Percentiles rank a stretch among this genome's conserved stretches.
Conservation (phyloP, 208 protist genomes). For the Angomonas ambiguus region DNA sequence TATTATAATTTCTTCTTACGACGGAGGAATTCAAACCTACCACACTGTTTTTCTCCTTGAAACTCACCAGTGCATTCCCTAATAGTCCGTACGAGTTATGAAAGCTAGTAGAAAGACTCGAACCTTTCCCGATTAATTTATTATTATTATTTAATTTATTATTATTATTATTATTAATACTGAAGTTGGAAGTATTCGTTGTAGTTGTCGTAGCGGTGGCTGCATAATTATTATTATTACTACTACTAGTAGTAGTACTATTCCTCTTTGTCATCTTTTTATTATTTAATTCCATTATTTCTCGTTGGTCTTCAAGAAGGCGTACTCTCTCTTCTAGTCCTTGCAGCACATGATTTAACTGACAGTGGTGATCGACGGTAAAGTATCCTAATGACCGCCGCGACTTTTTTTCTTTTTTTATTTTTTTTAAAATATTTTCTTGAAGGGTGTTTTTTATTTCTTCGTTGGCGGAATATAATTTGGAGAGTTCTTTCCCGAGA, state of each 20-base stretch:
- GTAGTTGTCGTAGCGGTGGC: no score
- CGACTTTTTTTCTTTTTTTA: slow-evolving; percentile 2
- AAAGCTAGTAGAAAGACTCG: background rate
- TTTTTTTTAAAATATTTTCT: background rate
- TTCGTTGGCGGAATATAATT: background rate
- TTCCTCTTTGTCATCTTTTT: no score
- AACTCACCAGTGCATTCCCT: background rate
- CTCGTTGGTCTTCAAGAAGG: background rate
- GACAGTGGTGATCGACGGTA: background rate
- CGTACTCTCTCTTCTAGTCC: background rate
- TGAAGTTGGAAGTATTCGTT: no score
- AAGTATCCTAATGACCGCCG: background rate
- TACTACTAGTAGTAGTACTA: no score
- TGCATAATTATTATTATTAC: no score
- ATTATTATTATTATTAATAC: slow-evolving; percentile 1
- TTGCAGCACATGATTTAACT: background rate
- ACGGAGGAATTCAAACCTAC: background rate
- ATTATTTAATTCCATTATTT: background rate
- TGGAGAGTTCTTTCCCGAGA: slow-evolving; percentile 8
- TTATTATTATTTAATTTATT: background rate
- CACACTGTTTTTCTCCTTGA: background rate
- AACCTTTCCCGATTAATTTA: no score
- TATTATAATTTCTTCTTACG: background rate
- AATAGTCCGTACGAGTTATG: background rate
- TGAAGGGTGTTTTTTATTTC: background rate